Evolutionary conservation across 176 grass and related monocot genomes (phyloP).

Genomic region (Oryza glumipatula): DNA sequence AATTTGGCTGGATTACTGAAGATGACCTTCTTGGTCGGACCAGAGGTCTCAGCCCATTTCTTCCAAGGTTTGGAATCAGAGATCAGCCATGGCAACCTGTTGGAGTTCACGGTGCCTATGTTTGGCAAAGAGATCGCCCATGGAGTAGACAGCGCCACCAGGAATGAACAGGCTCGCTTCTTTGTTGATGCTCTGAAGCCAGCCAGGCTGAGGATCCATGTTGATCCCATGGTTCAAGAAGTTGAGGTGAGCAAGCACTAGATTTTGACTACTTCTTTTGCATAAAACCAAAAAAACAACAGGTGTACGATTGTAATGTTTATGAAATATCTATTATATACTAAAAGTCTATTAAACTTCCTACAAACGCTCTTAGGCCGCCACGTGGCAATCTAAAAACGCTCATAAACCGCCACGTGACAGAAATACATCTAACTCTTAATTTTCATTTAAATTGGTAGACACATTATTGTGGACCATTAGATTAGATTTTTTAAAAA

Average conservation of each 20-base stretch:
- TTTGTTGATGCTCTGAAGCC: constrained; percentile 38
- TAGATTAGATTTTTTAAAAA: too few species aligned
- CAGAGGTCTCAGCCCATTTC: constrained; percentile 40
- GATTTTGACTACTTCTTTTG: too few species aligned
- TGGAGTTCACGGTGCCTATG: constrained; percentile 18
- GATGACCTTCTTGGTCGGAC: constrained; percentile 51
- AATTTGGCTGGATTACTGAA: constrained; percentile 21
- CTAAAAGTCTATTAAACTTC: too few species aligned
- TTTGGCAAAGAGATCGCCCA: constrained; percentile 47
- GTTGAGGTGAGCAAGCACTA: constrained; percentile 37
- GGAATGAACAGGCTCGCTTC: constrained; percentile 51
- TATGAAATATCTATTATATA: too few species aligned
- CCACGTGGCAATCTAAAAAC: too few species aligned
- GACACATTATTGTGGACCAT: too few species aligned
- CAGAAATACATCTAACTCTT: too few species aligned
- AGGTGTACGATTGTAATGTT: too few species aligned
- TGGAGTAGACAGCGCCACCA: constrained; percentile 24
- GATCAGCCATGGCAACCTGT: neutral
- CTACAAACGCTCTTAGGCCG: too few species aligned
- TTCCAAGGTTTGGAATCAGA: constrained; percentile 11
- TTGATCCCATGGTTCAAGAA: constrained; percentile 44
- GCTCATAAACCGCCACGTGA: too few species aligned
- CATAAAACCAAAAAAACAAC: too few species aligned
- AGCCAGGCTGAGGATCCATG: constrained; percentile 39
- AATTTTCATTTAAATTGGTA: too few species aligned